Conservation (phyloP, 306 rosid species). For the Clitoria ternatea region DNA sequence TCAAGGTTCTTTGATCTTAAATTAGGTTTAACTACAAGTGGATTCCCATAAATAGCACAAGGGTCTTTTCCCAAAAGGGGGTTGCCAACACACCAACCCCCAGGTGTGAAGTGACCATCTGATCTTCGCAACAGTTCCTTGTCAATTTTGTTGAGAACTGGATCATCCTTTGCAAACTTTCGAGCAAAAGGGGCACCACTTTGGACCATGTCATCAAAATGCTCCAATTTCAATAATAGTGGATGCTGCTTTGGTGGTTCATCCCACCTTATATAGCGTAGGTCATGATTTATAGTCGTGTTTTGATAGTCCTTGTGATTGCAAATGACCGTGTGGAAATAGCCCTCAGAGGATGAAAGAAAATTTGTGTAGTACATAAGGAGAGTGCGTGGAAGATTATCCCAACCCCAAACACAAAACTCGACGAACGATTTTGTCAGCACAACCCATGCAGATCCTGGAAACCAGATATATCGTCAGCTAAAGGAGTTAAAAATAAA, state of each 20-base stretch:
- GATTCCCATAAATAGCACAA: slow-evolving; percentile 52
- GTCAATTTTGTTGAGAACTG: slow-evolving; percentile 68
- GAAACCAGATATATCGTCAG: slow-evolving; percentile 7
- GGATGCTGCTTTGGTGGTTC: slow-evolving; percentile 69
- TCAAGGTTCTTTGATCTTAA: slow-evolving; percentile 61
- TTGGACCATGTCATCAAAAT: slow-evolving; percentile 62
- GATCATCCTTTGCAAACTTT: slow-evolving; percentile 53
- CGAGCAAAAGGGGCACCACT: slow-evolving; percentile 78
- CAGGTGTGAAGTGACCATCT: slow-evolving; percentile 51
- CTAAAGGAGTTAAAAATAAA: too few species aligned
- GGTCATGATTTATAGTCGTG: slow-evolving; percentile 76
- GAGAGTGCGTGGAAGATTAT: slow-evolving; percentile 86
- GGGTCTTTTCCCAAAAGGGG: slow-evolving; percentile 38
- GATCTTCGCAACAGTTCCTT: slow-evolving; percentile 52
- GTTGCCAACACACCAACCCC: slow-evolving; percentile 69
- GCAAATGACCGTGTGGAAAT: slow-evolving; percentile 85
- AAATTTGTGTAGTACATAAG: slow-evolving; percentile 85
- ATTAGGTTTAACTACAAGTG: slow-evolving; percentile 59
- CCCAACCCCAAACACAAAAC: slow-evolving; percentile 88
- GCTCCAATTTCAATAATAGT: slow-evolving; percentile 45
- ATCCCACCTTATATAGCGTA: slow-evolving; percentile 73
- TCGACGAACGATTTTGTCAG: slow-evolving; percentile 68
- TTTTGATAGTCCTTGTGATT: slow-evolving; percentile 91
- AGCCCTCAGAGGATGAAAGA: slow-evolving; percentile 76
- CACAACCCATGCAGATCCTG: slow-evolving; percentile 81